phyloP scores from a whole-genome alignment of 2,329 filamentous ascomycete species.

The Balansia obtecta region DNA sequence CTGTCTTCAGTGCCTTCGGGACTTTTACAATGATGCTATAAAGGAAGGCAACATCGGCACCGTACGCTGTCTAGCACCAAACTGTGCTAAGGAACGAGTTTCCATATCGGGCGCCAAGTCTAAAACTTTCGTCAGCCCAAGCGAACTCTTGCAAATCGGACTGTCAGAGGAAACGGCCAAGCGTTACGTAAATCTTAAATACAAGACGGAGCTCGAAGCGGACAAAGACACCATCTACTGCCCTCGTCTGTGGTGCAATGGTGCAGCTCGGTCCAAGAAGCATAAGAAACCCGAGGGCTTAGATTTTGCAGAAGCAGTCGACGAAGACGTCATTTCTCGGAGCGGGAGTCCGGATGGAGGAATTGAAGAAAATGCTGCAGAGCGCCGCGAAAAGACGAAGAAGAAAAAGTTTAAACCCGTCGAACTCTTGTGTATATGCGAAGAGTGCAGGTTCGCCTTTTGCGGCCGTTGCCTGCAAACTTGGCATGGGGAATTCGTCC shows the following conservation, averaged over 20 bases:
- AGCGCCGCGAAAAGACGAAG: background rate
- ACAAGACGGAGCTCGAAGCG: slow-evolving; percentile 83
- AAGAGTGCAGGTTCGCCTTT: slow-evolving; percentile 82
- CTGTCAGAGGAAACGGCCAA: slow-evolving; percentile 60
- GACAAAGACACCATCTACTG: slow-evolving; percentile 91
- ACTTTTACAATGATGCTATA: slow-evolving; percentile 85
- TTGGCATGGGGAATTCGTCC: slow-evolving; percentile 83
- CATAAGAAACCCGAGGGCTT: slow-evolving; percentile 60
- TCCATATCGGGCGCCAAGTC: slow-evolving; percentile 32
- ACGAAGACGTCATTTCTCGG: slow-evolving; percentile 20
- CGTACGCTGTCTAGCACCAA: slow-evolving; percentile 69
- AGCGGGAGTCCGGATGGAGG: slow-evolving; percentile 10
- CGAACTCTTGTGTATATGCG: slow-evolving; percentile 71
- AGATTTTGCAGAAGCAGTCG: slow-evolving; percentile 39
- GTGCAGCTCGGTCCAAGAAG: slow-evolving; percentile 65
- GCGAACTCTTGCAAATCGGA: slow-evolving; percentile 70
- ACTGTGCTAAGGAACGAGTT: slow-evolving; percentile 56
- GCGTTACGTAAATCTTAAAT: slow-evolving; percentile 79
- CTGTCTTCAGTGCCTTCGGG: slow-evolving; percentile 73
- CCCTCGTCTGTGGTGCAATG: slow-evolving; percentile 84
- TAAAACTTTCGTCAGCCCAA: slow-evolving; percentile 62
- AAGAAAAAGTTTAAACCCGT: slow-evolving; percentile 28
- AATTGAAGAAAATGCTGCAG: background rate
- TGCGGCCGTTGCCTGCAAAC: slow-evolving; percentile 57
- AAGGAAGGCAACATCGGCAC: slow-evolving; percentile 67